phyloP scores from a whole-genome alignment of 768 basidiomycete species.

The Hypholoma sublateritium region DNA sequence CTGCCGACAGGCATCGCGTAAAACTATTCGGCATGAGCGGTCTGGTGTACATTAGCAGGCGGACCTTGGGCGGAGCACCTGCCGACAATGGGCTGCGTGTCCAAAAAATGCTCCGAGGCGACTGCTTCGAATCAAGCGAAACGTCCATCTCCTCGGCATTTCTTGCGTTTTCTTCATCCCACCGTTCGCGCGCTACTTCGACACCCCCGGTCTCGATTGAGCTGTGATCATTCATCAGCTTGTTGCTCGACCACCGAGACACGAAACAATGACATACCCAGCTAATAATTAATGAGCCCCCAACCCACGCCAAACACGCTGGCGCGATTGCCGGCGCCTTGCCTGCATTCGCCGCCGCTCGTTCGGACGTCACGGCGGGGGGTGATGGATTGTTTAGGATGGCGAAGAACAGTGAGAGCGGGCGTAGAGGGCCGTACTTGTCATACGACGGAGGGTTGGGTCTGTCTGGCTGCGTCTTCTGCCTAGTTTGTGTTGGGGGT shows the following conservation, averaged over 20 bases:
- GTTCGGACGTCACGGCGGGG: constrained; percentile 44
- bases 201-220: constrained; percentile 84
- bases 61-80: no score
- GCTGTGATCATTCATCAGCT: constrained; percentile 34
- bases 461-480: constrained; percentile 35
- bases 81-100: constrained; percentile 60
- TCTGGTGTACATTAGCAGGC: constrained; percentile 35
- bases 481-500: constrained; percentile 27
- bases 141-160: constrained; percentile 44
- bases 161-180: constrained; percentile 69
- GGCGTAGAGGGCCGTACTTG: constrained; percentile 71
- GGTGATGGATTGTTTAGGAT: constrained; percentile 86
- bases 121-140: constrained; percentile 30
- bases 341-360: constrained; percentile 65
- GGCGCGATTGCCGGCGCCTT: constrained; percentile 88
- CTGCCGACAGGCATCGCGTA: not conserved
- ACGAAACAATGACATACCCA: constrained; percentile 54
- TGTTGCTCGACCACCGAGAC: not conserved
- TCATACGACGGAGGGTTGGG: constrained; percentile 58
- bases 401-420: constrained; percentile 70
- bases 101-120: constrained; percentile 60
- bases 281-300: constrained; percentile 87
- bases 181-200: constrained; percentile 81
- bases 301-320: constrained; percentile 85
- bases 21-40: not conserved